phyloP scores from a whole-genome alignment of 768 basidiomycete genomes.

The Pleurotus cornucopiae region DNA sequence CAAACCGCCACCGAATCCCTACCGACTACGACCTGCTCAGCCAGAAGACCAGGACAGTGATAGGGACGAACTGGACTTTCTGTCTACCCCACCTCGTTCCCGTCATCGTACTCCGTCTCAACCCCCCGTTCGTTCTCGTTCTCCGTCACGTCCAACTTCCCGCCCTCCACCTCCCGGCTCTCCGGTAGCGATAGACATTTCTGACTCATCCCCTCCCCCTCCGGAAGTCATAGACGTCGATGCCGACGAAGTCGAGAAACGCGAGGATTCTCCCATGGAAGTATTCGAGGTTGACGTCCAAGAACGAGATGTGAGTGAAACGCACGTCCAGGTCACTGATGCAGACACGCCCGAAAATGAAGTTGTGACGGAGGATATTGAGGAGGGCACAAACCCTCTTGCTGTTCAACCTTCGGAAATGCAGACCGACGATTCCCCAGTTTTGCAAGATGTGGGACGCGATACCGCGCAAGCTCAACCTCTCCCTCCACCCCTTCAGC shows the following conservation, averaged over 20 bases:
- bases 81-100: conserved; percentile 10
- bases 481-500: background rate
- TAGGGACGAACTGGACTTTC: conserved; percentile 6
- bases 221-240: background rate
- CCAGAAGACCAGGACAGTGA: background rate
- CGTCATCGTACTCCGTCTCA: conserved; percentile 13
- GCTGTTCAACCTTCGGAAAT: background rate
- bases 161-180: conserved; percentile 10
- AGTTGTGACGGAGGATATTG: background rate
- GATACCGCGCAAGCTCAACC: background rate
- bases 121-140: conserved; percentile 10
- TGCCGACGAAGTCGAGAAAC: background rate
- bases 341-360: background rate
- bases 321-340: background rate
- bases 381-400: background rate
- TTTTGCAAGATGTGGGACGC: background rate
- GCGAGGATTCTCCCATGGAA: background rate
- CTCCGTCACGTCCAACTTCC: conserved; percentile 8
- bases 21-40: conserved; percentile 1
- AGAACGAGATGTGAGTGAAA: background rate
- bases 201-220: conserved; percentile 4
- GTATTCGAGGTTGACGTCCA: conserved; percentile 1
- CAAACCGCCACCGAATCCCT: background rate
- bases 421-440: background rate
- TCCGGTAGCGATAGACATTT: conserved; percentile 7